A percentile compares a stretch with the other conserved stretches of the same genome.
Conservation (phyloP, 768 basidiomycete genomes). For the Tulasnella sp. region DNA sequence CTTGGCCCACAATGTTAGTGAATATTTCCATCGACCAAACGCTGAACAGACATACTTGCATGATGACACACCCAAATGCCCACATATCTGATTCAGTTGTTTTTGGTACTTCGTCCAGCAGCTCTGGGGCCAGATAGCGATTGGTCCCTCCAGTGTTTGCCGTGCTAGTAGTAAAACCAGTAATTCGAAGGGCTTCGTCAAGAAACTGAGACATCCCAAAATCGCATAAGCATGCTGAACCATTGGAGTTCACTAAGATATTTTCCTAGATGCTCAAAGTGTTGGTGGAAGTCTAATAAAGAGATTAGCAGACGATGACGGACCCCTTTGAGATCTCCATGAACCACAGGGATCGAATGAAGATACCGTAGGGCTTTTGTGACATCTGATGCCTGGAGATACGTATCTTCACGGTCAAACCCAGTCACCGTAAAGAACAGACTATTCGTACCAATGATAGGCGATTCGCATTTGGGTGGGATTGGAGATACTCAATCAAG, state of each 20-base stretch:
- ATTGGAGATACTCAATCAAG: neutral
- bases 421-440: too few species aligned
- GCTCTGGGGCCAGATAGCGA: constrained; percentile 4
- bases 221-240: constrained; percentile 7
- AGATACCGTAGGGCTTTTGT: constrained; percentile 17
- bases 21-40: too few species aligned
- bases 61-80: neutral
- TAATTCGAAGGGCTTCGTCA: neutral
- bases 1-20: neutral
- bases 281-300: neutral
- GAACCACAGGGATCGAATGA: constrained; percentile 17
- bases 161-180: neutral
- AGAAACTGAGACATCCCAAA: constrained; percentile 5
- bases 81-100: constrained; percentile 6
- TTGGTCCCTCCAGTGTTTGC: neutral
- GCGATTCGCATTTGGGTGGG: neutral
- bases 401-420: neutral
- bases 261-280: neutral
- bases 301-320: neutral
- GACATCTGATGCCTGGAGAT: constrained; percentile 10
- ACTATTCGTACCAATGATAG: neutral
- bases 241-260: constrained; percentile 3
- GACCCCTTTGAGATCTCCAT: constrained; percentile 19
- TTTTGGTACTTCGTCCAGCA: neutral
- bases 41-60: too few species aligned